phyloP scores from a whole-genome alignment of 2,329 filamentous ascomycete genomes.

The Phoma herbarum region DNA sequence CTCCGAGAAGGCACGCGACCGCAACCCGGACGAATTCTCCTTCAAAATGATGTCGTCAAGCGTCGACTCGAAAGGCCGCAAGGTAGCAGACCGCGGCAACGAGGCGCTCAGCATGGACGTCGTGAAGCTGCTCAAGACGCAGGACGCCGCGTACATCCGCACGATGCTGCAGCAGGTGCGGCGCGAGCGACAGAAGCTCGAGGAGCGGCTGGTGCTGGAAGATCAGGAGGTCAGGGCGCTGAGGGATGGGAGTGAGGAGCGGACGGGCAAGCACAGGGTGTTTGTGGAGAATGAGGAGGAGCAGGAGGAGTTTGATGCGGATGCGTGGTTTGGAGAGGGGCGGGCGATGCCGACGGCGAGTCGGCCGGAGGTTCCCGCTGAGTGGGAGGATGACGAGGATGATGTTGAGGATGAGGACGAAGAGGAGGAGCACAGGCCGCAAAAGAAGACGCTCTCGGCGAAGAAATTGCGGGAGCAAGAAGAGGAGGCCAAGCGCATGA shows the following conservation, averaged over 20 bases:
- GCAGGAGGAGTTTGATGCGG: slow-evolving; percentile 53
- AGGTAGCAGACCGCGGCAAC: slow-evolving; percentile 57
- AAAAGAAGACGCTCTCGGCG: slow-evolving; percentile 39
- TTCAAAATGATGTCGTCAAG: slow-evolving; percentile 68
- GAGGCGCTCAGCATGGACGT: slow-evolving; percentile 62
- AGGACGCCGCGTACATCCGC: slow-evolving; percentile 69
- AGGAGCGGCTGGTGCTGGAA: slow-evolving; percentile 49
- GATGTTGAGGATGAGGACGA: slow-evolving; percentile 34
- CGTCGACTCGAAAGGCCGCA: slow-evolving; percentile 56
- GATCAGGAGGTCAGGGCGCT: slow-evolving; percentile 54
- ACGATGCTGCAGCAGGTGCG: slow-evolving; percentile 65
- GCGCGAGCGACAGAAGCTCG: slow-evolving; percentile 61
- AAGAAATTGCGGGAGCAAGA: slow-evolving; percentile 45
- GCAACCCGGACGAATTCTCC: slow-evolving; percentile 72
- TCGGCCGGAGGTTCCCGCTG: slow-evolving; percentile 33
- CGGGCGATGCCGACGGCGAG: slow-evolving; percentile 32
- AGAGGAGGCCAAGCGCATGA: slow-evolving; percentile 41
- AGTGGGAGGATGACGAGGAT: slow-evolving; percentile 38
- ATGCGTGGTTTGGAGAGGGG: slow-evolving; percentile 52
- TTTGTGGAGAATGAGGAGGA: slow-evolving; percentile 54
- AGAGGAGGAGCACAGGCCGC: slow-evolving; percentile 20
- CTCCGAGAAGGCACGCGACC: slow-evolving; percentile 66
- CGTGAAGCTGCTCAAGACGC: slow-evolving; percentile 71
- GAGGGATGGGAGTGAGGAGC: slow-evolving; percentile 40
- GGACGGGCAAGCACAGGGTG: slow-evolving; percentile 46